Conservation (phyloP, 306 rosid genomes). For the Malus orientalis region DNA sequence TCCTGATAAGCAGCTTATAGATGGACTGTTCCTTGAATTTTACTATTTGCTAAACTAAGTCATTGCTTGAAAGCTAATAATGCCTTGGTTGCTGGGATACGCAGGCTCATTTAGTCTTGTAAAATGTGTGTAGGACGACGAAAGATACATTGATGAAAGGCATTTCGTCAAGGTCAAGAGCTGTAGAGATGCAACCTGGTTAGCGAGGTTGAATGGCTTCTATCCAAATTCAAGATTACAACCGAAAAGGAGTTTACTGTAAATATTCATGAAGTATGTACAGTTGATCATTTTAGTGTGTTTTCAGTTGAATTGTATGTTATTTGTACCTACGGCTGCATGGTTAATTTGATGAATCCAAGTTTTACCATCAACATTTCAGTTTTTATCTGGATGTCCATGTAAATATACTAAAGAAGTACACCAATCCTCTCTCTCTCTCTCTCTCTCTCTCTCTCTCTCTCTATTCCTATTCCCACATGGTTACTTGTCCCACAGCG, state of each 20-base stretch:
- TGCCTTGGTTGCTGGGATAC: not conserved
- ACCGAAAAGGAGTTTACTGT: not conserved
- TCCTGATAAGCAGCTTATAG: not conserved
- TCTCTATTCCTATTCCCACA: too few species aligned
- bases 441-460: too few species aligned
- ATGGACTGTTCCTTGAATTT: not conserved
- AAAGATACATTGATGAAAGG: not conserved
- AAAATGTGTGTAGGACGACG: not conserved
- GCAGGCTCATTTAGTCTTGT: slow-evolving; percentile 28
- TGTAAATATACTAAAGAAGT: not conserved
- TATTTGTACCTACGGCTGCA: not conserved
- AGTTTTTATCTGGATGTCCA: not conserved
- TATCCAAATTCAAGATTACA: not conserved
- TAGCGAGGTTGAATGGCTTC: not conserved
- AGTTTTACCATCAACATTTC: not conserved
- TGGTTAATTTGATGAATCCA: not conserved
- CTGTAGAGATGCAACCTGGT: slow-evolving; percentile 26
- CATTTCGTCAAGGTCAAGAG: slow-evolving; percentile 9
- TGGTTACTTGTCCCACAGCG: too few species aligned
- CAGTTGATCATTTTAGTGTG: not conserved
- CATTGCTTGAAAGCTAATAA: not conserved
- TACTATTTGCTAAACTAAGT: not conserved
- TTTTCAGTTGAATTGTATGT: not conserved
- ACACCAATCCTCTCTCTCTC: not conserved
- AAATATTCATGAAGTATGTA: not conserved